These are phyloP conservation scores for Emergomyces orientalis DNA, from an alignment of 2,329 filamentous ascomycete species.

Conservation along the genomic window DNA sequence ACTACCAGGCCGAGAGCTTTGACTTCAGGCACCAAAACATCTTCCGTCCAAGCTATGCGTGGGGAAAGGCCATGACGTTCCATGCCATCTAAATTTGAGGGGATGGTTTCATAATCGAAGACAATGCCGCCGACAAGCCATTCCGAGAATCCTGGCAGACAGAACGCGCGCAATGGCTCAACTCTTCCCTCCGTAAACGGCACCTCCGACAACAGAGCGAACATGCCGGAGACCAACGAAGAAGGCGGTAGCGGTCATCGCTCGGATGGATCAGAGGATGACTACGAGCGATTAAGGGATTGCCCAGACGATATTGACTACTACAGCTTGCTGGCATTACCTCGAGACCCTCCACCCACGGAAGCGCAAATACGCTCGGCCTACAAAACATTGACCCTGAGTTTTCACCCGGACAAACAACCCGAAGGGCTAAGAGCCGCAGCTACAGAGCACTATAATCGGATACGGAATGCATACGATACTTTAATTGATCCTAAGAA, in stretches of 20 bases:
- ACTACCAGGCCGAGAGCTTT: not conserved
- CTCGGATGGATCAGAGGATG: slow-evolving; percentile 1
- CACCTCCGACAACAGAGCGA: not conserved
- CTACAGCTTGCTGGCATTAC: slow-evolving; percentile 34
- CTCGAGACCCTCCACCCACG: slow-evolving; percentile 32
- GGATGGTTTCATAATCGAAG: not conserved
- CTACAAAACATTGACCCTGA: slow-evolving; percentile 35
- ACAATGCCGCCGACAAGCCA: not conserved
- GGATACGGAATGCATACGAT: slow-evolving; percentile 35
- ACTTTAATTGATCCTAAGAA: slow-evolving; percentile 35
- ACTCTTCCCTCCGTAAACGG: not conserved
- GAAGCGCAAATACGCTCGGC: slow-evolving; percentile 36
- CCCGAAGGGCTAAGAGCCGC: slow-evolving; percentile 30
- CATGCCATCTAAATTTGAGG: not conserved
- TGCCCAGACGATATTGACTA: slow-evolving; percentile 26
- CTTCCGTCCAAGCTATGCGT: not conserved
- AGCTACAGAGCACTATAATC: slow-evolving; percentile 31
- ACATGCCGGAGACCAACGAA: not conserved
- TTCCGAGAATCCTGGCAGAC: not conserved
- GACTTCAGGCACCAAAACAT: not conserved
- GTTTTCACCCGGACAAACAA: slow-evolving; percentile 40
- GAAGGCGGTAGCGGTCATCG: not conserved
- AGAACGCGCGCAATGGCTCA: not conserved
- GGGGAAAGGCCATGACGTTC: not conserved
- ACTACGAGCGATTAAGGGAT: slow-evolving; percentile 12